phyloP scores from a whole-genome alignment of 805 yeast genomes.

The Ogataea haglerorum region DNA sequence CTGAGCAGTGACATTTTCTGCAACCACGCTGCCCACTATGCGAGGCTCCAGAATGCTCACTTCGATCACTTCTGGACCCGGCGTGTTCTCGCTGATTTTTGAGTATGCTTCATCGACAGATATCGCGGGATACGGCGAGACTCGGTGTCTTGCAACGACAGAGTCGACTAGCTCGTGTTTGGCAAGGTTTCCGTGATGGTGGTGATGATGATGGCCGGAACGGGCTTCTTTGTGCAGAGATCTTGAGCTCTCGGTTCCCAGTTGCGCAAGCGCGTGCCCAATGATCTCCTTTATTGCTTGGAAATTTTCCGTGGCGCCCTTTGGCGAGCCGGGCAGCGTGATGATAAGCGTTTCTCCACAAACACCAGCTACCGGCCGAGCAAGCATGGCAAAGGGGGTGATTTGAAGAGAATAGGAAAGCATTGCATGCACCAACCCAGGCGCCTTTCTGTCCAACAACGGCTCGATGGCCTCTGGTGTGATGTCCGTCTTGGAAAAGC shows the following conservation, averaged over 20 bases:
- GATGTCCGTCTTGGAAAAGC: slow-evolving; percentile 42
- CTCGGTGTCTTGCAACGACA: slow-evolving; percentile 41
- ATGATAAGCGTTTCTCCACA: slow-evolving; percentile 36
- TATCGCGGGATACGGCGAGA: slow-evolving; percentile 48
- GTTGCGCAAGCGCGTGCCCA: slow-evolving; percentile 43
- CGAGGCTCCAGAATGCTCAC: slow-evolving; percentile 28
- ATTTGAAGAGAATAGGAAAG: slow-evolving; percentile 38
- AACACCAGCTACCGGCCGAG: slow-evolving; percentile 51
- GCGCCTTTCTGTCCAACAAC: slow-evolving; percentile 41
- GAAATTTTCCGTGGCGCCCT: slow-evolving; percentile 44
- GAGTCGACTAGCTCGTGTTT: slow-evolving; percentile 38
- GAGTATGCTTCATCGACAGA: slow-evolving; percentile 39
- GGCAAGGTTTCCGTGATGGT: slow-evolving; percentile 27
- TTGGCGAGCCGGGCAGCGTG: slow-evolving; percentile 53
- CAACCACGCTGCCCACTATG: slow-evolving; percentile 37
- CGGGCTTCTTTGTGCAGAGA: slow-evolving; percentile 32
- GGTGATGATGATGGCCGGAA: slow-evolving; percentile 17
- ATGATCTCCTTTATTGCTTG: slow-evolving; percentile 36
- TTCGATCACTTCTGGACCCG: slow-evolving; percentile 24
- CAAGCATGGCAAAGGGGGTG: slow-evolving; percentile 47
- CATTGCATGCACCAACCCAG: slow-evolving; percentile 50
- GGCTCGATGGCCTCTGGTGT: slow-evolving; percentile 51
- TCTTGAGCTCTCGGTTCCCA: slow-evolving; percentile 36
- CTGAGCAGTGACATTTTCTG: slow-evolving; percentile 40
- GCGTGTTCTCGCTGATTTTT: slow-evolving; percentile 34